A percentile compares a stretch with the other conserved stretches of the same genome.
Evolutionary conservation across 495 filamentous ascomycete genomes (phyloP).

Genomic region (Pseudoneurospora amorphoporcata): DNA sequence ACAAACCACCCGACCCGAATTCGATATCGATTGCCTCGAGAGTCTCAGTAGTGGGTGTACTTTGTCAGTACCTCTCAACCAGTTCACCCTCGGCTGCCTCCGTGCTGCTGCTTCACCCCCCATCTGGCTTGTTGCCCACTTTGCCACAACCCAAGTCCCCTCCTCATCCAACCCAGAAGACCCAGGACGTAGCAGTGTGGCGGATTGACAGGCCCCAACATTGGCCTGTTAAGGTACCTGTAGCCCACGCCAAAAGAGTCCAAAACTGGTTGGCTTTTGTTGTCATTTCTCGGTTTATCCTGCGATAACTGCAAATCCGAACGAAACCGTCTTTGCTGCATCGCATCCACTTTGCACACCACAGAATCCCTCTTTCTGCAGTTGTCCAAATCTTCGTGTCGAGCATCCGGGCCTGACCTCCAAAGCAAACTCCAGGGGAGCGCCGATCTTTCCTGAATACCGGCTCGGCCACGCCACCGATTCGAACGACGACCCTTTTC

Average conservation of each 20-base stretch:
- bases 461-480: neutral
- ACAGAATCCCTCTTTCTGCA: neutral
- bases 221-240: neutral
- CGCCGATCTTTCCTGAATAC: neutral
- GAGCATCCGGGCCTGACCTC: neutral
- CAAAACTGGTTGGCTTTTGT: neutral
- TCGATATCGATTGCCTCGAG: slow-evolving; percentile 12
- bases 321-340: neutral
- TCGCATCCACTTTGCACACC: neutral
- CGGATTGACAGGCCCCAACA: neutral
- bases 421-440: neutral
- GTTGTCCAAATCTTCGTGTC: neutral
- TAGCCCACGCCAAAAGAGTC: neutral
- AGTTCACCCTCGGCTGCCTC: neutral
- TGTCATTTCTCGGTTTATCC: neutral
- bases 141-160: neutral
- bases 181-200: neutral
- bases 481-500: neutral
- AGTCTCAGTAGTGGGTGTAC: neutral
- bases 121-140: neutral
- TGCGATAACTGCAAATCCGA: neutral
- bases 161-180: neutral
- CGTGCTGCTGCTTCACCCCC: neutral
- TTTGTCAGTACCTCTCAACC: neutral
- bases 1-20: neutral